Evolutionary conservation across 768 basidiomycete species (phyloP).

Genomic region (Amanita muscaria): DNA sequence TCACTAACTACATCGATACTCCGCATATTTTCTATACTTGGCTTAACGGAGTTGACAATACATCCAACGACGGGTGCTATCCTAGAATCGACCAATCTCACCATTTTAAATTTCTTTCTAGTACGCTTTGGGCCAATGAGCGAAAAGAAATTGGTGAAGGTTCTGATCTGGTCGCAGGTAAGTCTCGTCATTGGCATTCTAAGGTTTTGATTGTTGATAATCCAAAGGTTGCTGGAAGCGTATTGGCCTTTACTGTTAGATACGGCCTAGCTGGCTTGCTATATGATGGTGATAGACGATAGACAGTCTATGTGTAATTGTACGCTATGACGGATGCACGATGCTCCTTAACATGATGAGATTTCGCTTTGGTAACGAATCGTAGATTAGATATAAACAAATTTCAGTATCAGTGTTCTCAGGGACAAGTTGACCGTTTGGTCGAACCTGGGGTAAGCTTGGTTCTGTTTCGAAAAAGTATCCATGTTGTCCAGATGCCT

Average conservation of each 20-base stretch:
- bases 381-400: too few relatives aligned
- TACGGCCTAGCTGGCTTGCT: conserved; percentile 86
- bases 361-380: too few relatives aligned
- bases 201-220: background rate
- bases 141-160: conserved; percentile 70
- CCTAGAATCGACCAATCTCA: conserved; percentile 76
- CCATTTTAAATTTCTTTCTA: conserved; percentile 82
- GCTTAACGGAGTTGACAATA: conserved; percentile 56
- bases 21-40: conserved; percentile 47
- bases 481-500: conserved; percentile 6
- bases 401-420: too few relatives aligned
- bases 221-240: conserved; percentile 60
- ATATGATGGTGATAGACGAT: conserved; percentile 88
- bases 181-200: conserved; percentile 10
- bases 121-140: conserved; percentile 75
- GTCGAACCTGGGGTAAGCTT: conserved; percentile 91
- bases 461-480: conserved; percentile 99
- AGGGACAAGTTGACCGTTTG: conserved; percentile 82
- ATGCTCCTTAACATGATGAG: too few relatives aligned
- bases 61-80: conserved; percentile 51
- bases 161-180: conserved; percentile 71
- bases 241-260: conserved; percentile 75
- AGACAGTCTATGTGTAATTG: conserved; percentile 13
- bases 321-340: too few relatives aligned
- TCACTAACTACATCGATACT: conserved; percentile 46